These are phyloP conservation scores for Ambrosia hybrid DNA, from an alignment of 140 eudicot species.

Conservation along the genomic window DNA sequence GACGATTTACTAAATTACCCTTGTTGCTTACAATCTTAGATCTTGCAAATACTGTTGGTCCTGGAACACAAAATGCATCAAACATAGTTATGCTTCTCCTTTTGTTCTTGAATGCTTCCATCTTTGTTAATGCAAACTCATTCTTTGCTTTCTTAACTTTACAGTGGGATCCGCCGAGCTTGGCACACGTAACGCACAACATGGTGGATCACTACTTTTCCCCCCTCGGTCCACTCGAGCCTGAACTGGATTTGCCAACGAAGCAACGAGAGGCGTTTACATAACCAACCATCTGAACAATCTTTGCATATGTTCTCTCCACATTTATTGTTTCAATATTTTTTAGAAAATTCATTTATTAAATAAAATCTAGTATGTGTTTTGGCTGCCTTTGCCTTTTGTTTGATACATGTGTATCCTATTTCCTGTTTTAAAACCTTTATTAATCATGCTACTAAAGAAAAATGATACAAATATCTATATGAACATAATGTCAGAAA, in stretches of 20 bases:
- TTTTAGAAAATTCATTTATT: neutral
- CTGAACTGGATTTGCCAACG: slow-evolving; percentile 70
- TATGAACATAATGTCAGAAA: slow-evolving; percentile 17
- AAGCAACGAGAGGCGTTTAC: slow-evolving; percentile 63
- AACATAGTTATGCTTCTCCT: neutral
- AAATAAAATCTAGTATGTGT: neutral
- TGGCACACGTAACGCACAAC: slow-evolving; percentile 63
- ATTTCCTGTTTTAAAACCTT: neutral
- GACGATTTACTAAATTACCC: slow-evolving; percentile 12
- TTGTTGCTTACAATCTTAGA: neutral
- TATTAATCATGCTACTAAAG: neutral
- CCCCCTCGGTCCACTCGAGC: slow-evolving; percentile 55
- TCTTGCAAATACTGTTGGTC: neutral
- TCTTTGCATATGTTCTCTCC: neutral
- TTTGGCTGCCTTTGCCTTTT: neutral
- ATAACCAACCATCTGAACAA: slow-evolving; percentile 7
- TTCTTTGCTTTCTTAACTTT: slow-evolving; percentile 8
- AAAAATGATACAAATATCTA: slow-evolving; percentile 11
- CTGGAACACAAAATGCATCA: neutral
- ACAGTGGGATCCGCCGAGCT: slow-evolving; percentile 94
- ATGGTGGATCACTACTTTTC: slow-evolving; percentile 84
- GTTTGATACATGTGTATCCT: neutral
- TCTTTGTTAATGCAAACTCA: neutral
- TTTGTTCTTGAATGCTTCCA: neutral
- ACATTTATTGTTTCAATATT: neutral